Percentiles rank a stretch among this genome's conserved stretches.
Conservation (phyloP, 1,284 basidiomycete genomes). For the Pholiota adiposa region DNA sequence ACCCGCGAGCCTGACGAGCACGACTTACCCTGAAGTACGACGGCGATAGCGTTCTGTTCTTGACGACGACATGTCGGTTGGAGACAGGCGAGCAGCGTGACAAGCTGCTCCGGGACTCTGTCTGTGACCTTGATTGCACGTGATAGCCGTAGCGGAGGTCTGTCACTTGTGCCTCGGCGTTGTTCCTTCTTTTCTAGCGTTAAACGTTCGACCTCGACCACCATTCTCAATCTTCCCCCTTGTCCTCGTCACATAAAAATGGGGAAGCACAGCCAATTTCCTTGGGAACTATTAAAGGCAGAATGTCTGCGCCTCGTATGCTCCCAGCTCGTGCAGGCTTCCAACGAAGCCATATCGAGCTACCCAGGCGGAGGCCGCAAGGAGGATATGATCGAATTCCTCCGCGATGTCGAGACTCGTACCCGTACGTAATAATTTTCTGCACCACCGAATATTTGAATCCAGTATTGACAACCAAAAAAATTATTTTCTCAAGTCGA, state of each 20-base stretch:
- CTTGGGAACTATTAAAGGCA: constrained; percentile 30
- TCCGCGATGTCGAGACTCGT: constrained; percentile 25
- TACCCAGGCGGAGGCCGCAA: constrained; percentile 15
- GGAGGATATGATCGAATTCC: constrained; percentile 31
- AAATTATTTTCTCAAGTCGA: constrained; percentile 20
- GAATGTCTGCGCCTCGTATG: constrained; percentile 29
- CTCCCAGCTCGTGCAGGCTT: constrained; percentile 24
- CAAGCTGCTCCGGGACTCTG: background rate
- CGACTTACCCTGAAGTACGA: too few species aligned
- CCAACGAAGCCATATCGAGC: constrained; percentile 9
- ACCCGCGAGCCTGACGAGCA: too few species aligned
- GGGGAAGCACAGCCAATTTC: constrained; percentile 22
- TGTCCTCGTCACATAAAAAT: background rate
- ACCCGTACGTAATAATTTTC: constrained; percentile 24
- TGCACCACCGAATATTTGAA: background rate
- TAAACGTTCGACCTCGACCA: background rate
- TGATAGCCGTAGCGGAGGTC: background rate
- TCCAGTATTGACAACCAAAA: background rate
- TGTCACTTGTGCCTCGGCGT: background rate
- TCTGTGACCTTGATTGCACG: background rate
- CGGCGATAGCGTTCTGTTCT: too few species aligned
- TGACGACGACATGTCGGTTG: background rate
- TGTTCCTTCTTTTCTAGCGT: background rate
- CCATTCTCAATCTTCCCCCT: background rate
- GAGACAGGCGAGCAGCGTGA: background rate